These are phyloP conservation scores for Populus tremula DNA, from an alignment of 345 rosid genomes.

Conservation along the genomic window DNA sequence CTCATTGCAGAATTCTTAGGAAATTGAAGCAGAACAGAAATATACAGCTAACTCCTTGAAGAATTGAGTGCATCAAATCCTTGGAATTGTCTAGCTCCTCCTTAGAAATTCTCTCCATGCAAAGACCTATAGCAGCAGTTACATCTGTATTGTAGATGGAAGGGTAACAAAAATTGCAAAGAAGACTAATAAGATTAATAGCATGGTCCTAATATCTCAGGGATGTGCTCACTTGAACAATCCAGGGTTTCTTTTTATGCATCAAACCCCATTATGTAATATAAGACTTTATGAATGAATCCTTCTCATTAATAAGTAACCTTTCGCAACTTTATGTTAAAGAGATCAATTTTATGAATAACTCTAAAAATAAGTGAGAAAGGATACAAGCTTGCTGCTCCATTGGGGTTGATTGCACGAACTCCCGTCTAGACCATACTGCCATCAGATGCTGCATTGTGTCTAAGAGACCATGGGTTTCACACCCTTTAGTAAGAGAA, in stretches of 20 bases:
- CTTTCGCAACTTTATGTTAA: constrained; percentile 4
- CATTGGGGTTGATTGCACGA: constrained; percentile 62
- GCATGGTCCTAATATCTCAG: background rate
- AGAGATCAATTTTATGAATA: constrained; percentile 7
- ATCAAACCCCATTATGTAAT: background rate
- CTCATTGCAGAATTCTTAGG: constrained; percentile 22
- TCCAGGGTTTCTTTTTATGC: background rate
- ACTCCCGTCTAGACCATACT: constrained; percentile 79
- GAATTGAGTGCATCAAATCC: constrained; percentile 79
- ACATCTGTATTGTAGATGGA: constrained; percentile 54
- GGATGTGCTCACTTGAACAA: background rate
- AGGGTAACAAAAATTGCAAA: constrained; percentile 33
- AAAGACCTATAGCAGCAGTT: constrained; percentile 84
- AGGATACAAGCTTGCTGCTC: constrained; percentile 99
- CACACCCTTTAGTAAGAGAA: constrained; percentile 41
- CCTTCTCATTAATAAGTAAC: background rate
- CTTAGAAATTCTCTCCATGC: constrained; percentile 81
- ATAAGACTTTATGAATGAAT: background rate
- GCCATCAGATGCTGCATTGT: constrained; percentile 54
- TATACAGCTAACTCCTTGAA: constrained; percentile 91
- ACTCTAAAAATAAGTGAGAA: constrained; percentile 16
- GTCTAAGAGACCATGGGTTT: constrained; percentile 44
- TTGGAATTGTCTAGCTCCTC: constrained; percentile 72
- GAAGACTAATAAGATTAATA: constrained; percentile 8
- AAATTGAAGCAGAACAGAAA: constrained; percentile 19